Conservation (phyloP, 768 basidiomycete species). For the Boletus rex-veris region DNA sequence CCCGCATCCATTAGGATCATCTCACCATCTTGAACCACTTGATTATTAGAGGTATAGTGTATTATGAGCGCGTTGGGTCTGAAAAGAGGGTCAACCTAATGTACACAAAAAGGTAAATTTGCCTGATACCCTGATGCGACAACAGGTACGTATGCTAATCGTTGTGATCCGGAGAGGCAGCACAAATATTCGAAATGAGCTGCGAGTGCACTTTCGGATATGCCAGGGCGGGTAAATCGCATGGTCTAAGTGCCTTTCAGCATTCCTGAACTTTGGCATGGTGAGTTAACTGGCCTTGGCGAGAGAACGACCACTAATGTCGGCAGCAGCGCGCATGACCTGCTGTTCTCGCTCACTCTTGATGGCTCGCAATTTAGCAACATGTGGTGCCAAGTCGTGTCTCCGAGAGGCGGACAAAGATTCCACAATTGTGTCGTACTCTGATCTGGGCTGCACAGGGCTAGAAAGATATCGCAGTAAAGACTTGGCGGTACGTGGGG, state of each 20-base stretch:
- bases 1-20: conserved; percentile 87
- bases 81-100: background rate
- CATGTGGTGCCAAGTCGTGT: conserved; percentile 57
- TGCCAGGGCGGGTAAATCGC: conserved; percentile 60
- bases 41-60: conserved; percentile 93
- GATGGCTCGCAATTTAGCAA: conserved; percentile 68
- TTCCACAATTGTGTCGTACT: conserved; percentile 56
- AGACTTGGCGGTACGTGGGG: conserved; percentile 45
- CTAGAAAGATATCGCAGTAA: conserved; percentile 51
- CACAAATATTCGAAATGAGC: conserved; percentile 93
- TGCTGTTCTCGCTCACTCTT: conserved; percentile 78
- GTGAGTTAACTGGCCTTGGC: conserved; percentile 55
- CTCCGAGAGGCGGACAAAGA: conserved; percentile 45
- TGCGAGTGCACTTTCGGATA: conserved; percentile 57
- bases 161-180: conserved; percentile 70
- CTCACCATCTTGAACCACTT: conserved; percentile 65
- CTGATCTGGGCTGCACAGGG: conserved; percentile 30
- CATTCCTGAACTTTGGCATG: background rate
- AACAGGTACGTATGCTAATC: conserved; percentile 96
- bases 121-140: conserved; percentile 80
- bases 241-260: conserved; percentile 57
- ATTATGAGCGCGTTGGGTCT: conserved; percentile 88
- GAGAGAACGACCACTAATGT: conserved; percentile 83
- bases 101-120: background rate
- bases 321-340: conserved; percentile 81